Evolutionary conservation across 495 filamentous ascomycete genomes (phyloP), one percentile per base, ranked within the genome.

Genomic region (Tricharina praecox): DNA sequence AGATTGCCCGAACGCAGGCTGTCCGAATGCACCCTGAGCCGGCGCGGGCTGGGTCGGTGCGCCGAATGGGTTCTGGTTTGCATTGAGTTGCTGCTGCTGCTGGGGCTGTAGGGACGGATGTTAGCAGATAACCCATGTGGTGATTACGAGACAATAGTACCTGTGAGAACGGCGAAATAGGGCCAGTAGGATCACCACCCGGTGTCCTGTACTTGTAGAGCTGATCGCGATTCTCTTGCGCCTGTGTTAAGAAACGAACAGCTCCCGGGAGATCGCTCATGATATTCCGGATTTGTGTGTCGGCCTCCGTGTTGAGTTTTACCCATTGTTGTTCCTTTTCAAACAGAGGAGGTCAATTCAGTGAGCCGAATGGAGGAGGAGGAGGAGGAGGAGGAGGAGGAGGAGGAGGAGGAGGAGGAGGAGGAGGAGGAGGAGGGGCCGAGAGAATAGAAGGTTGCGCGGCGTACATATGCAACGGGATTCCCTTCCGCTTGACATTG

Each of bases 291-390:
- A 61, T 61, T 43, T 61, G 58, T 2, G 34, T 51, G 11, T 49
- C 40, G 4, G 55, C 57, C 15, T 59, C 52, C n/a, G 23, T 11
- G 2, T 51, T 59, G 28, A 54, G 47, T 21, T 45, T 35, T 8
- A 46, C 51, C 56, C 56, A 59, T 39, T 59, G 50, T 21, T 20
- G 35, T 24, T 51, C 55, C 56, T 59, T n/a, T n/a, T n/a, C n/a
- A n/a, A n/a, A n/a, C n/a, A n/a, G n/a, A n/a, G n/a, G n/a, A n/a
- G n/a, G n/a, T n/a, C n/a, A n/a, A n/a, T n/a, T n/a, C n/a, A n/a
- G n/a, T n/a, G n/a, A n/a, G n/a, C n/a, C n/a, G n/a, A n/a, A n/a
- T n/a, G n/a, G n/a, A n/a, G n/a, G n/a, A n/a, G n/a, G n/a, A n/a
- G n/a, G n/a, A n/a, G n/a, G n/a, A n/a, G n/a, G n/a, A n/a, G n/a